Percentiles rank a stretch among this genome's conserved stretches.
Conservation (phyloP, 495 filamentous ascomycete species). For the Cercophora newfieldiana region DNA sequence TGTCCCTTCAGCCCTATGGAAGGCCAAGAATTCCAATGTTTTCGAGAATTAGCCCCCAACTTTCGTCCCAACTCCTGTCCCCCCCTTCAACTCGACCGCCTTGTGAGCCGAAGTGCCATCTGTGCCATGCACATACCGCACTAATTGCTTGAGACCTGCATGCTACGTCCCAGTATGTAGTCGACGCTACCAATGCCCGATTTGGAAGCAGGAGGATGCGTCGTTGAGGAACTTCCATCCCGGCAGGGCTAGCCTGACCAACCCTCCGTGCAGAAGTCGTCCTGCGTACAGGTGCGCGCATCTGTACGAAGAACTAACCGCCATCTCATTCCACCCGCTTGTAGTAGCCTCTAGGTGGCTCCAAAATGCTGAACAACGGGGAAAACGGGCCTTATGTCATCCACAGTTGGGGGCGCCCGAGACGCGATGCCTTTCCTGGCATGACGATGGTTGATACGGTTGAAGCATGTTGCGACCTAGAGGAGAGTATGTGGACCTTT, state of each 20-base stretch:
- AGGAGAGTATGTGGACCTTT: background rate
- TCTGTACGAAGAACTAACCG: background rate
- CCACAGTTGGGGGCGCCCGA: background rate
- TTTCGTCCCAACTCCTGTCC: background rate
- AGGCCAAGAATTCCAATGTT: background rate
- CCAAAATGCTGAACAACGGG: background rate
- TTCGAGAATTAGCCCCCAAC: slow-evolving; percentile 6
- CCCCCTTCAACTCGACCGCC: slow-evolving; percentile 8
- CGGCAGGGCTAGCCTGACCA: background rate
- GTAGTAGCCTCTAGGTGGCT: background rate
- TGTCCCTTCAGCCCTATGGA: slow-evolving; percentile 18
- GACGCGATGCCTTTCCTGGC: background rate
- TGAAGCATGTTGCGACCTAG: background rate
- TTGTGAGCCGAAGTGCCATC: background rate
- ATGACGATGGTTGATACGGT: background rate
- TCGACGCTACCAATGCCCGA: background rate
- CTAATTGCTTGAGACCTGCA: background rate
- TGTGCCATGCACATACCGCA: background rate
- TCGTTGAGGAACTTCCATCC: background rate
- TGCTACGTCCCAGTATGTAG: background rate
- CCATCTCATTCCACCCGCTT: background rate
- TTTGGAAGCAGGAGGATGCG: background rate
- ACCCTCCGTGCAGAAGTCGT: background rate
- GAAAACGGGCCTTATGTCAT: slow-evolving; percentile 1
- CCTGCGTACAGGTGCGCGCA: background rate